phyloP scores from a whole-genome alignment of 2,329 filamentous ascomycete species.

The Penicillium capsulatum region DNA sequence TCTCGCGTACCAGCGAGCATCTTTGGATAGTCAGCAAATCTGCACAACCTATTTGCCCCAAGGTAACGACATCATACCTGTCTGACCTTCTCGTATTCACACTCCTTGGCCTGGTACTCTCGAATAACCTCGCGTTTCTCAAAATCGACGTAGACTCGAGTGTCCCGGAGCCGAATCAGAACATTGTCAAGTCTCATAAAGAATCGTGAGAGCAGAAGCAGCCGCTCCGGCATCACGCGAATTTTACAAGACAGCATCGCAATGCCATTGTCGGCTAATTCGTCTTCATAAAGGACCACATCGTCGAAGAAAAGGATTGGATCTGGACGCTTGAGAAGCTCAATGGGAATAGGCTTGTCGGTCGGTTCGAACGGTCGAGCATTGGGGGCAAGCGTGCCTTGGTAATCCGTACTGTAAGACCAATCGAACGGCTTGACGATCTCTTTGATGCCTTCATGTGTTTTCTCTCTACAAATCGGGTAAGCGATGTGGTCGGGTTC shows the following conservation, averaged over 20 bases:
- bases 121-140: constrained; percentile 70
- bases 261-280: constrained; percentile 96
- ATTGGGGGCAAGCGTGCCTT: constrained; percentile 58
- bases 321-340: constrained; percentile 80
- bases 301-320: constrained; percentile 97
- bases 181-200: constrained; percentile 95
- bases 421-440: constrained; percentile 96
- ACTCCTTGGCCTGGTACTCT: constrained; percentile 88
- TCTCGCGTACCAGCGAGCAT: constrained; percentile 58
- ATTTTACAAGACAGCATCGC: constrained; percentile 86
- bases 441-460: constrained; percentile 81
- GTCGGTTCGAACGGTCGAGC: constrained; percentile 42
- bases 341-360: constrained; percentile 68
- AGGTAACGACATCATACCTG: constrained; percentile 49
- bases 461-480: constrained; percentile 59
- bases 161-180: constrained; percentile 80
- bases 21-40: constrained; percentile 23
- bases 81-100: constrained; percentile 70
- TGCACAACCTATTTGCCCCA: background rate
- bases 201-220: constrained; percentile 78
- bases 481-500: background rate
- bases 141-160: constrained; percentile 88
- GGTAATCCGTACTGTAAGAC: constrained; percentile 90
- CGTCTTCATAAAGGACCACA: constrained; percentile 93
- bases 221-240: constrained; percentile 82